These are phyloP conservation scores for Scutellaria minor DNA, from an alignment of 257 asterid species.

Conservation along the genomic window DNA sequence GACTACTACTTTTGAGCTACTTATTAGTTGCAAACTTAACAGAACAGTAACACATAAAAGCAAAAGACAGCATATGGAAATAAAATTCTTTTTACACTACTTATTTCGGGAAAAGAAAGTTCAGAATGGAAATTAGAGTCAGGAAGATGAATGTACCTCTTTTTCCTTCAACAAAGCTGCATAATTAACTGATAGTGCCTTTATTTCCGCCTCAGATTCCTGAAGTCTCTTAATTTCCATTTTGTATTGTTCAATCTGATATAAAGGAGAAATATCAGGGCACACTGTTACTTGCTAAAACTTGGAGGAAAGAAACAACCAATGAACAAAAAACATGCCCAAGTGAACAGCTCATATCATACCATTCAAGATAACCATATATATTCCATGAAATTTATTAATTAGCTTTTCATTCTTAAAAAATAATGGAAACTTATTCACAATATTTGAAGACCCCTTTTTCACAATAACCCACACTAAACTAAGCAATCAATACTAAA, in stretches of 20 bases:
- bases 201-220: slow-evolving; percentile 95
- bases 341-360: slow-evolving; percentile 15
- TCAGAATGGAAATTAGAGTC: slow-evolving; percentile 7
- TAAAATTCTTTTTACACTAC: background rate
- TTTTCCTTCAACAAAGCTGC: slow-evolving; percentile 91
- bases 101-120: background rate
- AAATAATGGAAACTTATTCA: slow-evolving; percentile 10
- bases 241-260: slow-evolving; percentile 72
- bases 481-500: background rate
- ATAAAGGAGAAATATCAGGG: slow-evolving; percentile 21
- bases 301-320: background rate
- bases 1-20: slow-evolving; percentile 20
- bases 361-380: slow-evolving; percentile 7
- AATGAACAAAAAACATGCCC: background rate
- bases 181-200: slow-evolving; percentile 89
- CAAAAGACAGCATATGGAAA: slow-evolving; percentile 2
- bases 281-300: background rate
- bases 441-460: background rate
- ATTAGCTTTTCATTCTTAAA: slow-evolving; percentile 1
- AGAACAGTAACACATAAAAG: background rate
- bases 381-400: background rate
- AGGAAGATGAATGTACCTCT: slow-evolving; percentile 58
- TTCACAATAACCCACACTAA: background rate
- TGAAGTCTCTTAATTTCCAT: slow-evolving; percentile 80
- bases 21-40: slow-evolving; percentile 2